Evolutionary conservation across 73 alveolate species (phyloP), one percentile per base, ranked within the genome.

Genomic region (Paraurostyla sp.): DNA sequence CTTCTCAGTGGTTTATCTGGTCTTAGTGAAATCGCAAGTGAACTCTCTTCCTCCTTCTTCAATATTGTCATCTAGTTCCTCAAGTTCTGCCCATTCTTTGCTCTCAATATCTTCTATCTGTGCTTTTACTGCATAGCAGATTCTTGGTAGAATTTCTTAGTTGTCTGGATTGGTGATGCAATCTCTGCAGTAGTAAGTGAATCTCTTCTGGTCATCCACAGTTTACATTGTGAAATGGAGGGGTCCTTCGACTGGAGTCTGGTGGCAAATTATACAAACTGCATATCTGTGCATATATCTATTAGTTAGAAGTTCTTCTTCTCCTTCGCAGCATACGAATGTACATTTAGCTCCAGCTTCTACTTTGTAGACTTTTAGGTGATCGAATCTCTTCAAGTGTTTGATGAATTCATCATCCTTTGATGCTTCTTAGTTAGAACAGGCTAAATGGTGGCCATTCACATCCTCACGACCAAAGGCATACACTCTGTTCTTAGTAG

Each of bases 311-410:
- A 78, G 80, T 0, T 42, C 69, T 48, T 84, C 83, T 30, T 91
- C 96, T 22, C 96, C 96, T 57, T 48, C 85, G 29, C 90, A 33
- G 27, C 80, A 52, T 7, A 91, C 96, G 84, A 83, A 91, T 30
- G 93, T 40, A 40, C 91, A 69, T 42, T 84, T 83, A 32, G 59
- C 78, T 7, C 96, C 96, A 40, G 96, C 96, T 22, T 46, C 90
- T 22, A 91, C 89, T 40, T 51, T 63, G 46, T 91, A 91, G n/a
- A 87, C 91, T 20, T 83, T 76, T 20, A 78, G 85, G 48, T 73
- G 73, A 42, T 91, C 96, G 36, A 91, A 91, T 35, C 73, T 50
- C 81, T 83, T 73, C 27, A 91, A 40, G 36, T 83, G 93, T 11
- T 57, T 82, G 27, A 91, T 69, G 71, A 83, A 57, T 18, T 90